Conservation (phyloP, 2,329 filamentous ascomycete species). For the Fusarium napiforme region DNA sequence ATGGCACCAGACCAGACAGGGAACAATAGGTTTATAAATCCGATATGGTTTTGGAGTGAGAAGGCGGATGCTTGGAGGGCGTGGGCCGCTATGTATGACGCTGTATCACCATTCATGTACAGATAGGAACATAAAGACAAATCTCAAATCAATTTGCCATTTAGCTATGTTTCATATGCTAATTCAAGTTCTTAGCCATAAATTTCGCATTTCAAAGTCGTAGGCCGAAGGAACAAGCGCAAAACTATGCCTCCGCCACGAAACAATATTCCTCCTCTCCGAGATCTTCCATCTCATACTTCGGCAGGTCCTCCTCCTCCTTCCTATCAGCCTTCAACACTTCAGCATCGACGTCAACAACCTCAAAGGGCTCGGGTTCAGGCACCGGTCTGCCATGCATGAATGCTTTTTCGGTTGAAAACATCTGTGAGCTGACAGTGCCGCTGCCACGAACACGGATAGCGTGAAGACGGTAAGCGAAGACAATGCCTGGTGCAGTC, state of each 20-base stretch:
- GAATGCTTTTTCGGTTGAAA: neutral
- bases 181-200: no score
- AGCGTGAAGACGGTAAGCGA: neutral
- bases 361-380: neutral
- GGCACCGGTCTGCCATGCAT: neutral
- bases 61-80: neutral
- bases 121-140: neutral
- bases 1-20: neutral
- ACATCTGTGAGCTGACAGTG: neutral
- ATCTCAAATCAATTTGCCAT: no score
- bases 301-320: neutral
- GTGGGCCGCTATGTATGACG: neutral
- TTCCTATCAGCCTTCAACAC: neutral
- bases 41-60: neutral
- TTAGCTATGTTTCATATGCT: no score
- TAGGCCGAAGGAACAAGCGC: rapidly evolving
- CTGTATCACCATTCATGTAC: neutral
- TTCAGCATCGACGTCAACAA: neutral
- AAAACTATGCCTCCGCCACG: rapidly evolving
- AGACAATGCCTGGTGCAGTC: neutral
- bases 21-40: neutral
- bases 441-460: neutral
- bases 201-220: rapidly evolving
- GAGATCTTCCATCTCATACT: neutral
- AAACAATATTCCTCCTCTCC: neutral